Base-by-base conservation (phyloP, 306 rosid species). In the Carpinus viminea region DNA sequence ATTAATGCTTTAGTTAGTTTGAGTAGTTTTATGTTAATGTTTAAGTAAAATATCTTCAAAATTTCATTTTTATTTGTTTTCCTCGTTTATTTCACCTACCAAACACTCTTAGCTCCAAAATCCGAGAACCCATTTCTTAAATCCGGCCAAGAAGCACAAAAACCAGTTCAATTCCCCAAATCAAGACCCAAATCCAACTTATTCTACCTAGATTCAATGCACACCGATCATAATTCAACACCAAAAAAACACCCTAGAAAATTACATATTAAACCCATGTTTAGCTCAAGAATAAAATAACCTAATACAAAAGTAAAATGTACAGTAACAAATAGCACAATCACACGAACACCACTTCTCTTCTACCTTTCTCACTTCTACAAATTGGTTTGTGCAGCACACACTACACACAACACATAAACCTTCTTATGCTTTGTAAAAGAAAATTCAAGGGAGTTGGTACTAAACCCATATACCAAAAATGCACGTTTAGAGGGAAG, bases 131-230 rank as follows among this genome's bases (percentile, higher is more conserved):
- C 74, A 76, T 74, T 62, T 55, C 69, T 51, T 12, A 74, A 81
- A 62, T 70, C 17, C 70, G 75, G 72, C 82, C 26, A 62, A 31
- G 43, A 18, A 52, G 17, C n/a, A 48, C 21, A 78, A 70, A 59
- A 79, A 74, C 60, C 82, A 76, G 79, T 79, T 83, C 75, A 81
- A 79, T 66, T 82, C 70, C 75, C 59, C 78, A 74, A 83, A 88
- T 83, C 84, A 55, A 74, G 18, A 28, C 74, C 65, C 74, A 62
- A 34, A 72, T 74, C 62, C 56, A 57, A 74, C 73, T 60, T 41
- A 82, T 76, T 68, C 54, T 64, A 62, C 82, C 59, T 66, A 72
- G 64, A 79, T 21, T 41, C 45, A 77, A 77, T 65, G 66, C 76
- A 75, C 77, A 68, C 51, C 55, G 78, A 84, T 76, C 75, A 76